Percentiles rank a stretch among this genome's conserved stretches.
Conservation (phyloP, 768 basidiomycete species). For the Amanita thiersii region DNA sequence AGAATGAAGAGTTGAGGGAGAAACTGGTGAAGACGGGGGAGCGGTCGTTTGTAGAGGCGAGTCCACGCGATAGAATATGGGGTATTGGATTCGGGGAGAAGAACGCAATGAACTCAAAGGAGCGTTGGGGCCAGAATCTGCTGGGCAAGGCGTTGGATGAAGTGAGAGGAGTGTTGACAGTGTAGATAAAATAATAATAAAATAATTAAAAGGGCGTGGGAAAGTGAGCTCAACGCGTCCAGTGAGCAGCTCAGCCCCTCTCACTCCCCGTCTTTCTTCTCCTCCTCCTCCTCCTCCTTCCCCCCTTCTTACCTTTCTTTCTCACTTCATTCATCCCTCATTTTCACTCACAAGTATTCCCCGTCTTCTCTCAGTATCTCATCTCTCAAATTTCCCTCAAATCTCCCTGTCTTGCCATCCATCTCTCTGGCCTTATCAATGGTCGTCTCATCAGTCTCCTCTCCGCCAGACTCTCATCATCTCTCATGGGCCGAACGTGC, state of each 20-base stretch:
- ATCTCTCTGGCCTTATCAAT: slow-evolving; percentile 12
- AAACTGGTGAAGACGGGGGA: slow-evolving; percentile 40
- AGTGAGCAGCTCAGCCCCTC: not conserved
- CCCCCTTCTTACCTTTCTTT: not conserved
- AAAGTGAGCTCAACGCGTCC: not conserved
- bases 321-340: not conserved
- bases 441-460: slow-evolving; percentile 15
- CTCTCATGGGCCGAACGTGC: slow-evolving; percentile 54
- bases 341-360: not conserved
- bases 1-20: slow-evolving; percentile 31
- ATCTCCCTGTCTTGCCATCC: slow-evolving; percentile 4
- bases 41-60: slow-evolving; percentile 46
- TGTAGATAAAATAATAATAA: slow-evolving; percentile 14
- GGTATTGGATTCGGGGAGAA: slow-evolving; percentile 48
- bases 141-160: slow-evolving; percentile 40
- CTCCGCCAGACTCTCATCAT: slow-evolving; percentile 19
- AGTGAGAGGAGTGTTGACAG: slow-evolving; percentile 26
- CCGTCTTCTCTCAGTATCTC: not conserved
- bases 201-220: not conserved
- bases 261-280: not conserved
- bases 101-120: slow-evolving; percentile 31
- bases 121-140: slow-evolving; percentile 52
- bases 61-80: slow-evolving; percentile 56
- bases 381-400: not conserved
- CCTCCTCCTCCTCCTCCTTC: not conserved